Evolutionary conservation across 2,329 filamentous ascomycete species (phyloP).

Genomic region (Pyrenochaeta sp.): DNA sequence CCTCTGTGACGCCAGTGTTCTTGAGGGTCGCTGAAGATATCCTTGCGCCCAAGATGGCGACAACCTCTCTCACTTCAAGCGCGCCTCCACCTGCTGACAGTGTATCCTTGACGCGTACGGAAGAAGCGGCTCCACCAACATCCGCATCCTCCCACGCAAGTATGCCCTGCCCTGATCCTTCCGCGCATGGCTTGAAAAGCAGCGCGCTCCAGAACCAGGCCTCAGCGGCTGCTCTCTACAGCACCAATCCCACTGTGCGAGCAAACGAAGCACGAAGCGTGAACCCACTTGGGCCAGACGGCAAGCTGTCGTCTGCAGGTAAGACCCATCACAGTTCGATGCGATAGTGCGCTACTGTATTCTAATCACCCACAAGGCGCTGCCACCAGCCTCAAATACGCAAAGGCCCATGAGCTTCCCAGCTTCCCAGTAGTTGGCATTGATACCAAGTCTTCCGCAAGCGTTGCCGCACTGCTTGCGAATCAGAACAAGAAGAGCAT

Average conservation of each 20-base stretch:
- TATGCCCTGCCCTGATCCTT: conserved; percentile 54
- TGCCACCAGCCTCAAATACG: conserved; percentile 72
- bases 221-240: conserved; percentile 68
- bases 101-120: conserved; percentile 27
- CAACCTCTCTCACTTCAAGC: conserved; percentile 28
- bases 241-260: conserved; percentile 49
- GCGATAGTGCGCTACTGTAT: conserved; percentile 1
- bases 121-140: conserved; percentile 29
- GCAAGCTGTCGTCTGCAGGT: conserved; percentile 66
- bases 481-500: conserved; percentile 72
- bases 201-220: conserved; percentile 58
- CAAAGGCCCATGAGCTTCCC: conserved; percentile 74
- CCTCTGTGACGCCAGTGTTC: background rate
- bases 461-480: conserved; percentile 76
- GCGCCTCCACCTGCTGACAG: conserved; percentile 28
- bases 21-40: background rate
- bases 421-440: conserved; percentile 75
- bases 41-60: conserved; percentile 31
- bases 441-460: conserved; percentile 66
- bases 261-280: conserved; percentile 23
- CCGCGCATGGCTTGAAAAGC: conserved; percentile 47
- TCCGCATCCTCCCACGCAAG: conserved; percentile 19
- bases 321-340: conserved; percentile 30
- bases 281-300: conserved; percentile 58
- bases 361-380: conserved; percentile 57